A percentile compares a stretch with the other conserved stretches of the same genome.
Conservation (phyloP, 495 filamentous ascomycete genomes). For the Neurospora sublineolata region DNA sequence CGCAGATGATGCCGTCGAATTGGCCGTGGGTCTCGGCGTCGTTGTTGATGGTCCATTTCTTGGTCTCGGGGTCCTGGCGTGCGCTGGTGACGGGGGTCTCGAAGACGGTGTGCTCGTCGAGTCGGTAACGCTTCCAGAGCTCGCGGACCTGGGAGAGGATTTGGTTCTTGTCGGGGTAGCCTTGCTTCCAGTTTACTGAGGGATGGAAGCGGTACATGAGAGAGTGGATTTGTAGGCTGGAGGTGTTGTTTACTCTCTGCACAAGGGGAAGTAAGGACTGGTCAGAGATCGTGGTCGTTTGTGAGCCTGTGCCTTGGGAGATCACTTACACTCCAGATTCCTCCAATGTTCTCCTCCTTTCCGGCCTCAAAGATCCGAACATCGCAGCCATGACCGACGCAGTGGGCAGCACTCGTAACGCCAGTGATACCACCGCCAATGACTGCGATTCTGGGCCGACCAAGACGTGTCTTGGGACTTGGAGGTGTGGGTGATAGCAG, state of each 20-base stretch:
- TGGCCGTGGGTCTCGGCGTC: conserved; percentile 41
- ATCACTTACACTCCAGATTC: conserved; percentile 68
- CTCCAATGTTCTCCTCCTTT: conserved; percentile 50
- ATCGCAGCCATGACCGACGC: conserved; percentile 79
- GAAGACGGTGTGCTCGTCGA: conserved; percentile 61
- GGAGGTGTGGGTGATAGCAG: conserved; percentile 62
- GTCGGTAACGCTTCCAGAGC: conserved; percentile 65
- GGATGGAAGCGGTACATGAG: conserved; percentile 86
- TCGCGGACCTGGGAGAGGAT: conserved; percentile 59
- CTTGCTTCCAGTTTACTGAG: conserved; percentile 56
- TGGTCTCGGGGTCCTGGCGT: conserved; percentile 48
- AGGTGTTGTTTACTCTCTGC: conserved; percentile 73
- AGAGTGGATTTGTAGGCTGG: conserved; percentile 69
- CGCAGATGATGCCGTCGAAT: conserved; percentile 69
- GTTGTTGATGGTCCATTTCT: conserved; percentile 73
- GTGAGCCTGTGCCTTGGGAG: not conserved
- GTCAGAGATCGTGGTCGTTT: not conserved
- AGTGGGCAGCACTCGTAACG: conserved; percentile 71
- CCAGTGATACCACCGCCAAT: conserved; percentile 78
- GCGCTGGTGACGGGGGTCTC: conserved; percentile 55
- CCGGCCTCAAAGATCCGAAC: conserved; percentile 67
- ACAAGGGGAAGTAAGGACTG: not conserved
- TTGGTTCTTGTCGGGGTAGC: conserved; percentile 63
- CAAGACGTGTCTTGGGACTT: conserved; percentile 37
- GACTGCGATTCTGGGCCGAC: conserved; percentile 60